Percentiles rank a stretch among this genome's conserved stretches.
Evolutionary conservation across 2,329 filamentous ascomycete genomes (phyloP).

Genomic region (Colletotrichum melonis): DNA sequence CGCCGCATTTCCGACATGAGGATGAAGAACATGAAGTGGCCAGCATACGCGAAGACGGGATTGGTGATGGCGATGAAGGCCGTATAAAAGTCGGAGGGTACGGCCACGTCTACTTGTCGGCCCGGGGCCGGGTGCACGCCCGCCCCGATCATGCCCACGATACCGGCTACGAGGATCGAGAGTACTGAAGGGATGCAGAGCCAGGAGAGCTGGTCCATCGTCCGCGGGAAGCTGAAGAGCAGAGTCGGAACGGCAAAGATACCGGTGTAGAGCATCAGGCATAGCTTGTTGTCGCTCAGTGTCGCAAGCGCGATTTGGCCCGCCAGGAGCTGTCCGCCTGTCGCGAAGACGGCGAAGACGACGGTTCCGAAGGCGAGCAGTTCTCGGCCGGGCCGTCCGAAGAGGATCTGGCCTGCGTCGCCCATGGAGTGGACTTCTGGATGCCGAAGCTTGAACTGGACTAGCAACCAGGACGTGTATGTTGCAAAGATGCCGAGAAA

Average conservation of each 20-base stretch:
- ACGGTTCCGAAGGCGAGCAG: conserved; percentile 60
- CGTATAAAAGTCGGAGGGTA: conserved; percentile 46
- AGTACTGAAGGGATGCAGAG: conserved; percentile 56
- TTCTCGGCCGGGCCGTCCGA: conserved; percentile 63
- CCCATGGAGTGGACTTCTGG: conserved; percentile 63
- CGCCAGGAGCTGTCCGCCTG: conserved; percentile 61
- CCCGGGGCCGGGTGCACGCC: conserved; percentile 52
- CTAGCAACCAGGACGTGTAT: conserved; percentile 60
- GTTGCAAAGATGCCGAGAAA: conserved; percentile 55
- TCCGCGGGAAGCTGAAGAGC: conserved; percentile 59
- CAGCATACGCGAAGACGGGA: conserved; percentile 63
- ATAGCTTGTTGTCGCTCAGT: conserved; percentile 58
- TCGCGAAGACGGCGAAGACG: conserved; percentile 62
- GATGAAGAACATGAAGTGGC: conserved; percentile 66
- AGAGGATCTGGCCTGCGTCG: conserved; percentile 61
- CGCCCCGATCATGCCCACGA: conserved; percentile 63
- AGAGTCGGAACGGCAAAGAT: conserved; percentile 61
- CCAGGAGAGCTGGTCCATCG: conserved; percentile 60
- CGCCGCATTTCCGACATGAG: conserved; percentile 64
- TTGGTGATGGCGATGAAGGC: conserved; percentile 51
- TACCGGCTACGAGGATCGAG: conserved; percentile 60
- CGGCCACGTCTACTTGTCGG: conserved; percentile 50
- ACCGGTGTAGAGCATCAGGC: conserved; percentile 60
- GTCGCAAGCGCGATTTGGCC: conserved; percentile 60
- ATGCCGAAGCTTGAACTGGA: conserved; percentile 60